Evolutionary conservation across 2,329 filamentous ascomycete species (phyloP), one percentile per base, ranked within the genome.

Genomic region (Monosporascus sp.): DNA sequence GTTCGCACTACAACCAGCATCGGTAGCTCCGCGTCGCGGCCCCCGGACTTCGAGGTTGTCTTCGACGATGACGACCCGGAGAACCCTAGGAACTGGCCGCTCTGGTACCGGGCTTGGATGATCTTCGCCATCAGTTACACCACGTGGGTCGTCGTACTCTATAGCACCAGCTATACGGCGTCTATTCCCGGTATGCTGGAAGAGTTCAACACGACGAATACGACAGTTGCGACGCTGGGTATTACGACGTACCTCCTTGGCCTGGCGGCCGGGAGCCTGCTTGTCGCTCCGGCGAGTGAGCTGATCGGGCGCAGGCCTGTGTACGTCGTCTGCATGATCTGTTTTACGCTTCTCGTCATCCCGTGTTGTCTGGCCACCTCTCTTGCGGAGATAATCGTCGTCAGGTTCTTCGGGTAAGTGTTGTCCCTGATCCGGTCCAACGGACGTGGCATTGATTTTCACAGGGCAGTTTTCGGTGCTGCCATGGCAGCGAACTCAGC

Each of bases 401-500:
- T 86, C 48, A 79, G 90, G 24, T 92, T 91, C 67, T 82, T 94
- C 57, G 86, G 84, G 79, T 82, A 69, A 55, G 76, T 68, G 38
- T 7, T 38, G 31, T 34, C 9, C 5, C 31, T 14, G 31, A 34
- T 34, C 11, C 11, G 11, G 9, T 34, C 11, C 9, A 34, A 18
- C 64, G 31, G 67, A 67, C 22, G 53, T 24, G 62, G 63, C 57
- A 62, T 68, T 48, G 65, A 69, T 59, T 22, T 52, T 6, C 36
- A 31, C 37, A 72, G 75, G 31, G 87, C 86, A 7, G 70, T 90
- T 51, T 89, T 85, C 49, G 88, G 89, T 3, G 82, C 89, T 6
- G 89, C 88, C 42, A 88, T 95, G 82, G 85, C 96, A 25, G 83
- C 85, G 14, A 96, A 95, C 65, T 83, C 87, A 1, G 90, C 91